Conservation (phyloP, 257 asterid species). For the Galeopsis tetrahit region DNA sequence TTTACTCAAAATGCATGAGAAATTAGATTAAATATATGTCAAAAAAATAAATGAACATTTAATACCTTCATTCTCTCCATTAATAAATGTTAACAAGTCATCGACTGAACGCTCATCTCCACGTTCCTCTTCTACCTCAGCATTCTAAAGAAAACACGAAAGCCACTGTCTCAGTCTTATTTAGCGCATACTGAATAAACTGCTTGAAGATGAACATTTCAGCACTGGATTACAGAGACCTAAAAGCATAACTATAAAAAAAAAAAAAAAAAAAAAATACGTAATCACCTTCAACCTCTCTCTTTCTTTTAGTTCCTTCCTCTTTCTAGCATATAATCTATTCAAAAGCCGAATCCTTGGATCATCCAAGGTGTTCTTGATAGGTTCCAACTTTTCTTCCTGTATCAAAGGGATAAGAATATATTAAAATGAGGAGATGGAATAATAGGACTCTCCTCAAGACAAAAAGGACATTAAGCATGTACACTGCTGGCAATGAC, state of each 20-base stretch:
- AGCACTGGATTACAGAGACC: constrained; percentile 26
- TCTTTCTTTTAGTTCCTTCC: constrained; percentile 89
- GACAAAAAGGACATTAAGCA: constrained; percentile 51
- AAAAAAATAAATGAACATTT: constrained; percentile 23
- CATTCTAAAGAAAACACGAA: constrained; percentile 55
- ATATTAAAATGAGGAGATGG: constrained; percentile 29
- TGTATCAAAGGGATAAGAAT: constrained; percentile 41
- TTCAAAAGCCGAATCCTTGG: constrained; percentile 91
- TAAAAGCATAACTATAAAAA: background rate
- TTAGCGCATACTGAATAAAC: constrained; percentile 29
- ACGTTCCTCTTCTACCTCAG: constrained; percentile 78
- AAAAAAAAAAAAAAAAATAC: no score
- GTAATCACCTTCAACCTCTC: constrained; percentile 74
- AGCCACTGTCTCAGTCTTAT: constrained; percentile 40
- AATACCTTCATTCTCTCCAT: constrained; percentile 77
- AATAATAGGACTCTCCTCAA: constrained; percentile 22
- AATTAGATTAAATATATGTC: constrained; percentile 4
- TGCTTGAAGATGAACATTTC: constrained; percentile 31
- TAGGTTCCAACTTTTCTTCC: constrained; percentile 99
- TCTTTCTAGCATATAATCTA: constrained; percentile 87
- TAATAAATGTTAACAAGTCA: constrained; percentile 87
- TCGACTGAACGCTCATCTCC: constrained; percentile 93
- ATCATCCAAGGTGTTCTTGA: constrained; percentile 88
- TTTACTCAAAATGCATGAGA: constrained; percentile 1
- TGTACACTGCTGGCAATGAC: constrained; percentile 66